phyloP scores from a whole-genome alignment of 805 yeast species.

The Spathaspora boniae region DNA sequence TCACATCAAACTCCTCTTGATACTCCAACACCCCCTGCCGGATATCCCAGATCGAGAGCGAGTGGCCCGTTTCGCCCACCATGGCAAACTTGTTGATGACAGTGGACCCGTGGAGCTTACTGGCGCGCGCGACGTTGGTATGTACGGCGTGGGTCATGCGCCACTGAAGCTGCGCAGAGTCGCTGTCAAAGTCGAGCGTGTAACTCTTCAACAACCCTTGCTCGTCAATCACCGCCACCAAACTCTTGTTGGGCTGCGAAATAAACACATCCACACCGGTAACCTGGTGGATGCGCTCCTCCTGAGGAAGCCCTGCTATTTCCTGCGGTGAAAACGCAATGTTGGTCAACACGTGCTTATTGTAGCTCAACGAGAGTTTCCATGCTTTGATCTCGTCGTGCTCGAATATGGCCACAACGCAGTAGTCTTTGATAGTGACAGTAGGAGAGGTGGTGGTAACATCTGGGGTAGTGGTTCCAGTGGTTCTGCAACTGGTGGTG shows the following conservation, averaged over 20 bases:
- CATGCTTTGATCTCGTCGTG: conserved; percentile 38
- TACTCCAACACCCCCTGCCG: conserved; percentile 65
- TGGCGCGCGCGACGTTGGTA: conserved; percentile 53
- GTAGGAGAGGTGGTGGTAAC: too few relatives aligned
- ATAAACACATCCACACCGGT: conserved; percentile 42
- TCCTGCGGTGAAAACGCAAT: conserved; percentile 23
- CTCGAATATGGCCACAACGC: conserved; percentile 50
- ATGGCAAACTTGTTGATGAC: conserved; percentile 67
- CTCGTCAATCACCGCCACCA: conserved; percentile 57
- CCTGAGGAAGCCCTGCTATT: conserved; percentile 39
- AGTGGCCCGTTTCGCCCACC: conserved; percentile 50
- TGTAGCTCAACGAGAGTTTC: conserved; percentile 24
- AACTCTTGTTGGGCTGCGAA: conserved; percentile 19
- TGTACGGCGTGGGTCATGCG: conserved; percentile 43
- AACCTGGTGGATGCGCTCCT: conserved; percentile 38
- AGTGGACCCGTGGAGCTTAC: conserved; percentile 68
- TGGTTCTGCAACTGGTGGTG: too few relatives aligned
- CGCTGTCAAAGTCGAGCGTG: conserved; percentile 20
- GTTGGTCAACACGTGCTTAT: conserved; percentile 8
- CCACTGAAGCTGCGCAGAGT: conserved; percentile 46
- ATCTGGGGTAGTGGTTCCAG: too few relatives aligned
- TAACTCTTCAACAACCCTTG: conserved; percentile 23
- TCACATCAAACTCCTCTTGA: conserved; percentile 37
- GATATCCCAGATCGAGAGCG: conserved; percentile 77
- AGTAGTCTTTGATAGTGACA: conserved; percentile 25